phyloP scores from a whole-genome alignment of 495 filamentous ascomycete genomes.

The Elaphomyces granulatus region DNA sequence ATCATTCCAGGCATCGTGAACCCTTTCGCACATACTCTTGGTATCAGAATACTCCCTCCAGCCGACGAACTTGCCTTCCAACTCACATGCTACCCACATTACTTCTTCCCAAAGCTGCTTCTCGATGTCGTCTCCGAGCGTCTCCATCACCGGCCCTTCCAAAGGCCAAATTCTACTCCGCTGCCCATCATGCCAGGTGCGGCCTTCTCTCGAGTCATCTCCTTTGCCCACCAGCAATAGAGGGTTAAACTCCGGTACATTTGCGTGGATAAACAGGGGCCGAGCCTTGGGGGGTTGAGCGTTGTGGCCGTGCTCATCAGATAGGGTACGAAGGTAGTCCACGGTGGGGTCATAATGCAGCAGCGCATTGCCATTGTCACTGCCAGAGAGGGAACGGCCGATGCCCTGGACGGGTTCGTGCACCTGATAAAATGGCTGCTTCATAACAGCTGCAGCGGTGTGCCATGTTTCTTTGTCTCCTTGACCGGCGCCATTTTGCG shows the following conservation, averaged over 20 bases:
- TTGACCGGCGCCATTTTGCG: slow-evolving; percentile 40
- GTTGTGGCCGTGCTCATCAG: too few relatives aligned
- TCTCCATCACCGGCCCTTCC: slow-evolving; percentile 20
- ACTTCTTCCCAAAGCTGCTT: slow-evolving; percentile 38
- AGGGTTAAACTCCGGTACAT: slow-evolving; percentile 41
- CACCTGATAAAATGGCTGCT: slow-evolving; percentile 37
- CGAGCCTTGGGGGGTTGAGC: slow-evolving; percentile 21
- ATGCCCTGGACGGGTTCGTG: slow-evolving; percentile 27
- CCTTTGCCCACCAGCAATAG: too few relatives aligned
- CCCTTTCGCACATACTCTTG: too few relatives aligned
- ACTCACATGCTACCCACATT: slow-evolving; percentile 33
- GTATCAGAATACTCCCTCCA: too few relatives aligned
- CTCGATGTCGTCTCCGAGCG: slow-evolving; percentile 39
- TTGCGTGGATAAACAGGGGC: slow-evolving; percentile 36
- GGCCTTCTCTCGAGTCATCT: too few relatives aligned
- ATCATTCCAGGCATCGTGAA: too few relatives aligned
- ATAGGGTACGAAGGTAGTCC: too few relatives aligned
- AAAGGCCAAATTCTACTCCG: slow-evolving; percentile 28
- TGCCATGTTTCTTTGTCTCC: slow-evolving; percentile 55
- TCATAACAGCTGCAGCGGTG: slow-evolving; percentile 36
- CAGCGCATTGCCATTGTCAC: slow-evolving; percentile 24
- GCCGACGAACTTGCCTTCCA: slow-evolving; percentile 23
- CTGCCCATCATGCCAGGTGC: too few relatives aligned
- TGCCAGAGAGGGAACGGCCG: slow-evolving; percentile 20
- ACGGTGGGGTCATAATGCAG: slow-evolving; percentile 33